These are phyloP conservation scores for Cladosporium colombiae DNA, from an alignment of 2,329 filamentous ascomycete species.

Conservation along the genomic window DNA sequence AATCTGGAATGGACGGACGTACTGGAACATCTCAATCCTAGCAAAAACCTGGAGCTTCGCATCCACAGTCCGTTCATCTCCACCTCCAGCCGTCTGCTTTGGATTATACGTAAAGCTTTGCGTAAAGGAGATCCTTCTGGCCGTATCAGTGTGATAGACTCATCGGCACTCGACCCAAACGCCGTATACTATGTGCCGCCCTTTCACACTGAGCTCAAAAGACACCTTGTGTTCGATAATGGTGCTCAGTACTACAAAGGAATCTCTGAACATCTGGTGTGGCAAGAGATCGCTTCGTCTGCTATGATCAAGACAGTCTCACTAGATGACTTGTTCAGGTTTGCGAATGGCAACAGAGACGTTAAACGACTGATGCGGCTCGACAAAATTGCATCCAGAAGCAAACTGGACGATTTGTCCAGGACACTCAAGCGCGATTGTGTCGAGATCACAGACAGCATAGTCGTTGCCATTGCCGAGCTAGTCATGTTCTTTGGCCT, in stretches of 20 bases:
- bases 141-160: not conserved
- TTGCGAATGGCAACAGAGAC: not conserved
- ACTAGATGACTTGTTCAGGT: not conserved
- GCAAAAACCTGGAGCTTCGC: not conserved
- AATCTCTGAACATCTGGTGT: not conserved
- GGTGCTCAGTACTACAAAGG: not conserved
- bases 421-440: not conserved
- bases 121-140: not conserved
- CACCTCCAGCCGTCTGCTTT: not conserved
- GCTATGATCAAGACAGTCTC: not conserved
- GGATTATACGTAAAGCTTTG: not conserved
- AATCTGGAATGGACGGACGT: not conserved
- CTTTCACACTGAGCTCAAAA: not conserved
- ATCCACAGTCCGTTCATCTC: not conserved
- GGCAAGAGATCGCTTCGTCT: not conserved
- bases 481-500: not conserved
- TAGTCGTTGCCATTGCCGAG: not conserved
- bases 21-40: slow-evolving; percentile 1
- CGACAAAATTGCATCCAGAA: not conserved
- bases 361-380: not conserved
- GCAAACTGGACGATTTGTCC: not conserved
- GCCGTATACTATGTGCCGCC: not conserved
- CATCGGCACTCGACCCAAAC: not conserved
- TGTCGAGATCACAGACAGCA: not conserved
- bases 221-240: not conserved